Conservation (phyloP, 495 filamentous ascomycete species). For the Hypoxylon intermedium region DNA sequence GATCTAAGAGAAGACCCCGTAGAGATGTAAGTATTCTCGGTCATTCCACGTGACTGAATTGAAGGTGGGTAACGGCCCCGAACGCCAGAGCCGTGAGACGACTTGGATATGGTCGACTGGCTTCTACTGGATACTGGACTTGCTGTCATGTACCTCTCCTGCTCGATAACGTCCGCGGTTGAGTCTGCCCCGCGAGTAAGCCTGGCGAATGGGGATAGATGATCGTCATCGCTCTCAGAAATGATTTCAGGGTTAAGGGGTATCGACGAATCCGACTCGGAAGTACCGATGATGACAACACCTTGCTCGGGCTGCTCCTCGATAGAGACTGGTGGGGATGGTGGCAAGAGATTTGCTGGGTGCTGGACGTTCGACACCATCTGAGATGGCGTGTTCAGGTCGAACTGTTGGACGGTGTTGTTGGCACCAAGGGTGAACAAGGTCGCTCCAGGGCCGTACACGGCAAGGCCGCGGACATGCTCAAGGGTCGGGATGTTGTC, state of each 20-base stretch:
- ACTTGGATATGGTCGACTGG: conserved; percentile 66
- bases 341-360: conserved; percentile 72
- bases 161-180: conserved; percentile 57
- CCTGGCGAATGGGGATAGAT: conserved; percentile 69
- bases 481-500: conserved; percentile 86
- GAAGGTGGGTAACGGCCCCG: conserved; percentile 53
- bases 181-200: conserved; percentile 68
- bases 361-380: conserved; percentile 87
- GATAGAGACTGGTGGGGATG: conserved; percentile 77
- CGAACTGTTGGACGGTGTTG: conserved; percentile 91
- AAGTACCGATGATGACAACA: conserved; percentile 46
- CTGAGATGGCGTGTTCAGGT: conserved; percentile 77
- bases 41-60: conserved; percentile 56
- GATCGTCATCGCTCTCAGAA: conserved; percentile 71
- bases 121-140: conserved; percentile 72
- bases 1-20: conserved; percentile 63
- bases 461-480: conserved; percentile 78
- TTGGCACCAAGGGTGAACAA: conserved; percentile 91
- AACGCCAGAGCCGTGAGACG: conserved; percentile 56
- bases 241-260: conserved; percentile 62
- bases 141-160: conserved; percentile 63
- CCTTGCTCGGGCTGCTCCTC: conserved; percentile 64
- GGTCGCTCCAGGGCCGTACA: conserved; percentile 88
- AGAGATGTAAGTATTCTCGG: conserved; percentile 69
- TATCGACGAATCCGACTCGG: conserved; percentile 58